Conservation (phyloP, 1,139 yeast species). For the Saccharomyces hybrid region DNA sequence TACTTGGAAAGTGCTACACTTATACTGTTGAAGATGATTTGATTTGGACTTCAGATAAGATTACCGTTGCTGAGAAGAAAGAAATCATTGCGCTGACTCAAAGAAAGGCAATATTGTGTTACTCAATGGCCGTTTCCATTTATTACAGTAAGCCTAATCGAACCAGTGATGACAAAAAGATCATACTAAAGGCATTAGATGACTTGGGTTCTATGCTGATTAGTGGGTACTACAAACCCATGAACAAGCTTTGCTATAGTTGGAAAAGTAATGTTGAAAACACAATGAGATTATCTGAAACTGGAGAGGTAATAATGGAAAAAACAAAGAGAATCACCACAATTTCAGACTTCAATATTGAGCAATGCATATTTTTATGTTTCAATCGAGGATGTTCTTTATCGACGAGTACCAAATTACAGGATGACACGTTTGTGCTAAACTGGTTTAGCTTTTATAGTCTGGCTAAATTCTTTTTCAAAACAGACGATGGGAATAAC, state of each 20-base stretch:
- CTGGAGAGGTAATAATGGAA: conserved; percentile 25
- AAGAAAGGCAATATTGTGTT: conserved; percentile 63
- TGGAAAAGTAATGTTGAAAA: conserved; percentile 15
- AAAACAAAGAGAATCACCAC: conserved; percentile 17
- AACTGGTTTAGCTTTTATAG: conserved; percentile 62
- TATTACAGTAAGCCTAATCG: conserved; percentile 3
- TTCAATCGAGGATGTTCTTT: conserved; percentile 41
- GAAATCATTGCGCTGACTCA: conserved; percentile 56
- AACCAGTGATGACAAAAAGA: conserved; percentile 19
- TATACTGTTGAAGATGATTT: conserved; percentile 79
- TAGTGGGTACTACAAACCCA: conserved; percentile 44
- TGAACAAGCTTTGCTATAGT: conserved; percentile 38
- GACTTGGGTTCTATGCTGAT: conserved; percentile 26
- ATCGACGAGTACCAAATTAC: conserved; percentile 22
- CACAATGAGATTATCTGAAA: conserved; percentile 18
- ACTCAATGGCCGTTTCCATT: conserved; percentile 56
- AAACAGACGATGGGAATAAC: conserved; percentile 32
- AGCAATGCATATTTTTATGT: conserved; percentile 28
- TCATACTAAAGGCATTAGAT: conserved; percentile 26
- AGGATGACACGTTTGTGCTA: neutral
- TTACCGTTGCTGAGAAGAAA: conserved; percentile 58
- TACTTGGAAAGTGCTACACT: conserved; percentile 75
- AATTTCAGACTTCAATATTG: conserved; percentile 23
- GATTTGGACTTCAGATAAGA: conserved; percentile 83
- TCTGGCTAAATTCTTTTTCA: conserved; percentile 52